These are phyloP conservation scores for Poa annua DNA, from an alignment of 176 grass and related monocot genomes.

Conservation along the genomic window DNA sequence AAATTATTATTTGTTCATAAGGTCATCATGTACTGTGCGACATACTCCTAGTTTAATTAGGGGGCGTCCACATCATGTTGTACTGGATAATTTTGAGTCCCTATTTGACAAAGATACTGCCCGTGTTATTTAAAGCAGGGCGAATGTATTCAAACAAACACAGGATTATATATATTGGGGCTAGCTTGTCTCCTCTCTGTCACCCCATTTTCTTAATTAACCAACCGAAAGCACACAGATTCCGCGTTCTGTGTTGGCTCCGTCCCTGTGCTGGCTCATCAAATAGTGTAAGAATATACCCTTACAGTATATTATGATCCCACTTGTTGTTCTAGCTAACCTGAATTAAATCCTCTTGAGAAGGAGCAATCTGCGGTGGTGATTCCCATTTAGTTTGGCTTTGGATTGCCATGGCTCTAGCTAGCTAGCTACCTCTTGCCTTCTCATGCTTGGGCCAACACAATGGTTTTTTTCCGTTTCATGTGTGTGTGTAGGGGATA, in stretches of 20 bases:
- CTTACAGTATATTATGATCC: background rate
- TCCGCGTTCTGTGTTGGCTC: background rate
- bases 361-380: no score
- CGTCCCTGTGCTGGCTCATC: background rate
- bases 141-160: background rate
- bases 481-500: no score
- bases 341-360: no score
- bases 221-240: background rate
- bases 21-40: background rate
- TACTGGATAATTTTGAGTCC: background rate
- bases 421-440: no score
- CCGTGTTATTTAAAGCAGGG: background rate
- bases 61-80: background rate
- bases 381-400: no score
- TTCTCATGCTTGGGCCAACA: no score
- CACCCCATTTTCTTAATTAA: background rate
- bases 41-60: background rate
- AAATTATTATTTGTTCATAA: background rate
- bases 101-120: slow-evolving; percentile 7
- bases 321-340: no score
- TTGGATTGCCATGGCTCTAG: no score
- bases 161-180: background rate
- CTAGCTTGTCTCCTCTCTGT: slow-evolving; percentile 1
- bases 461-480: no score
- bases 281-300: background rate